Evolutionary conservation across 768 basidiomycete species (phyloP).

Genomic region (Tremella yokohamensis): DNA sequence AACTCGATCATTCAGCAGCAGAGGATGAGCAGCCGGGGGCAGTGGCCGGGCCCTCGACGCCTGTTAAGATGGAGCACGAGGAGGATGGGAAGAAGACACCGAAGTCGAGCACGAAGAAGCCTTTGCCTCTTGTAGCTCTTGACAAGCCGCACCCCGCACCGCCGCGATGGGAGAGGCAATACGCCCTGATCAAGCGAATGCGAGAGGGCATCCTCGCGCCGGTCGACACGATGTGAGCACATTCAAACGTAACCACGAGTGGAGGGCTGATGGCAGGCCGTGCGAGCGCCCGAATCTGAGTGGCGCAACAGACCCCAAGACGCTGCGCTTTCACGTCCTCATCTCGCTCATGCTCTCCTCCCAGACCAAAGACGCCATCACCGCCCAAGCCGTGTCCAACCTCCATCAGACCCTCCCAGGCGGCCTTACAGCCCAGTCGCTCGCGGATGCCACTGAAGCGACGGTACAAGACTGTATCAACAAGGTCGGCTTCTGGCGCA

Average conservation of each 20-base stretch:
- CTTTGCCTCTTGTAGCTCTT: constrained; percentile 36
- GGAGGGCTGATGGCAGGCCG: constrained; percentile 28
- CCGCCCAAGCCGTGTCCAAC: constrained; percentile 70
- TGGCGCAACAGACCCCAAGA: constrained; percentile 55
- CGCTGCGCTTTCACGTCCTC: constrained; percentile 74
- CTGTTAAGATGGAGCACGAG: constrained; percentile 7
- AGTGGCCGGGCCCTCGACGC: not conserved
- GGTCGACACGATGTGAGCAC: constrained; percentile 64
- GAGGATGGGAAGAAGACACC: constrained; percentile 18
- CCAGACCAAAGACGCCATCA: constrained; percentile 90
- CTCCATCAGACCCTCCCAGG: constrained; percentile 73
- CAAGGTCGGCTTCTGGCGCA: constrained; percentile 89
- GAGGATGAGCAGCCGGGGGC: not conserved
- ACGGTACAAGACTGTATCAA: constrained; percentile 71
- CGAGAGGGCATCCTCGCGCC: constrained; percentile 69
- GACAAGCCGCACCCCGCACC: constrained; percentile 48
- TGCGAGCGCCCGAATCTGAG: constrained; percentile 39
- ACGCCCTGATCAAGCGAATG: constrained; percentile 66
- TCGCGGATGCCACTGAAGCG: constrained; percentile 63
- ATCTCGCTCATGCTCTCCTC: constrained; percentile 93
- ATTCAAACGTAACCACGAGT: not conserved
- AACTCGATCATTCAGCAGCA: no score
- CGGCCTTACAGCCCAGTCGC: constrained; percentile 67
- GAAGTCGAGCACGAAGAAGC: constrained; percentile 31
- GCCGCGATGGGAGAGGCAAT: constrained; percentile 44